These are phyloP conservation scores for Mycena sanguinolenta DNA, from an alignment of 768 basidiomycete genomes.

Conservation along the genomic window DNA sequence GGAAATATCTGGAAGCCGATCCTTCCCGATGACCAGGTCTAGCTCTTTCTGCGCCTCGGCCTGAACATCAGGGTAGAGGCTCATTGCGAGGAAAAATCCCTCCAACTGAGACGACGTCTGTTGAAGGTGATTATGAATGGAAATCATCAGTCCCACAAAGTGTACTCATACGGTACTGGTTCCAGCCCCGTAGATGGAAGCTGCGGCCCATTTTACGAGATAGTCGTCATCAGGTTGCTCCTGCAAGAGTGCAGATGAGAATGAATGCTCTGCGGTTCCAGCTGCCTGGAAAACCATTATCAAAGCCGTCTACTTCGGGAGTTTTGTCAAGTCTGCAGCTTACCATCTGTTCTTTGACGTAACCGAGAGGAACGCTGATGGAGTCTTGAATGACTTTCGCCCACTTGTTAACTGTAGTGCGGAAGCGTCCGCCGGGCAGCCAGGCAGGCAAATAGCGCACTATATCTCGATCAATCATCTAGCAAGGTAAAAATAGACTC, in stretches of 20 bases:
- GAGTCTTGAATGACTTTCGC: background rate
- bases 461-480: background rate
- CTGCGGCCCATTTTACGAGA: conserved; percentile 43
- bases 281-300: too few species aligned
- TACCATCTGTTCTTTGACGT: background rate
- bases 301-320: too few species aligned
- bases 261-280: too few species aligned
- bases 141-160: background rate
- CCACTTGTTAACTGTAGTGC: background rate
- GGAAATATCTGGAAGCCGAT: conserved; percentile 41
- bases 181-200: conserved; percentile 53
- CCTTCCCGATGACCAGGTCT: conserved; percentile 41
- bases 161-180: conserved; percentile 41
- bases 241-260: too few species aligned
- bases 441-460: background rate
- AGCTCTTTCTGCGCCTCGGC: conserved; percentile 44
- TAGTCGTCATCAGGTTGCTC: conserved; percentile 37
- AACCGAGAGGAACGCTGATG: background rate
- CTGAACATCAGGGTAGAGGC: conserved; percentile 43
- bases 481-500: background rate
- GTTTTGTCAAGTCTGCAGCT: too few species aligned
- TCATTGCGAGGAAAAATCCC: conserved; percentile 48
- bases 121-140: background rate
- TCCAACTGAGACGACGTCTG: conserved; percentile 41
- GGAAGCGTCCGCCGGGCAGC: background rate